A percentile compares a stretch with the other conserved stretches of the same genome.
Evolutionary conservation across 106 monocot genomes (phyloP).

Genomic region (Hemerocallis citrina): DNA sequence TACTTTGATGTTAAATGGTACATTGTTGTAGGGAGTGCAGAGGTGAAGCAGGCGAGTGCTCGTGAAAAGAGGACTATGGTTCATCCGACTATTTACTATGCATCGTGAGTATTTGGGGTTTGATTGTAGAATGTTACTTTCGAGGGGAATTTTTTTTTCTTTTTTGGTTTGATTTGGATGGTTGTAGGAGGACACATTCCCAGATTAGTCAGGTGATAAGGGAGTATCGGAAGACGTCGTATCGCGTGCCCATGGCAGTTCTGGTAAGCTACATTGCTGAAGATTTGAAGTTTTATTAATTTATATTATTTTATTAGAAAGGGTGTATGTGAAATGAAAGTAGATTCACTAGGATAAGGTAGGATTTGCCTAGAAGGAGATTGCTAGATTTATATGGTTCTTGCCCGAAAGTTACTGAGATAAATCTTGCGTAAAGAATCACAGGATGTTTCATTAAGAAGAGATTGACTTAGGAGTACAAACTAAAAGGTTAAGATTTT

Average conservation of each 20-base stretch:
- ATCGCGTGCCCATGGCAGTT: conserved; percentile 94
- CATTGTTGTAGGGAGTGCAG: conserved; percentile 13
- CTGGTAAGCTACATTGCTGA: conserved; percentile 36
- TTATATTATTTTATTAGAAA: too few species aligned
- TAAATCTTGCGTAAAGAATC: too few species aligned
- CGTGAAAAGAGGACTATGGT: conserved; percentile 38
- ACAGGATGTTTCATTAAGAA: too few species aligned
- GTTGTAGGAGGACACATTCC: conserved; percentile 85
- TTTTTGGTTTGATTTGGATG: not conserved
- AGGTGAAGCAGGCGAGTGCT: conserved; percentile 6
- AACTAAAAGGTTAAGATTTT: too few species aligned
- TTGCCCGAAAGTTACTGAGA: too few species aligned
- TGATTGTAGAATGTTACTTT: not conserved
- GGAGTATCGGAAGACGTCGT: conserved; percentile 80
- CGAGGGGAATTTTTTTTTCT: not conserved
- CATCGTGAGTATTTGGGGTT: conserved; percentile 53
- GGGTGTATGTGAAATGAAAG: too few species aligned
- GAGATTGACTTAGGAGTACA: too few species aligned
- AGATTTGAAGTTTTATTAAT: not conserved
- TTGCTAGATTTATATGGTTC: too few species aligned
- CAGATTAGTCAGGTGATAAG: conserved; percentile 93
- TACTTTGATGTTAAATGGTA: not conserved
- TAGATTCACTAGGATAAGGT: too few species aligned
- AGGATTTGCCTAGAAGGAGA: too few species aligned
- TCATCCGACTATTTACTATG: conserved; percentile 71